Conservation (phyloP, 345 rosid genomes). For the Rubroshorea leprosula region DNA sequence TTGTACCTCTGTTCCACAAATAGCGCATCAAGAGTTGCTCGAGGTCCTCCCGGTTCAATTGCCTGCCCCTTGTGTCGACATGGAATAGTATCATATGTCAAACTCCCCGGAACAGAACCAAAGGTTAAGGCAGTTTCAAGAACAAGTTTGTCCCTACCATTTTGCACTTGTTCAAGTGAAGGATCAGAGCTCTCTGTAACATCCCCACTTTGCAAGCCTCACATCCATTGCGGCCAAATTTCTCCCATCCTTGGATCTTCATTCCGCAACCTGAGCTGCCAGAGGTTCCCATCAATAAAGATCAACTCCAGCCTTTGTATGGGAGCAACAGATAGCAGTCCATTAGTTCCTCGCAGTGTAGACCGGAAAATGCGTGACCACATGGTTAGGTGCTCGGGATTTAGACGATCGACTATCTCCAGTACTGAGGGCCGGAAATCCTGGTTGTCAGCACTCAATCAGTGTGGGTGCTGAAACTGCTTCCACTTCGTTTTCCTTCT, state of each 20-base stretch:
- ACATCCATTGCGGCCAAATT: conserved; percentile 37
- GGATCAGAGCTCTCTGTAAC: conserved; percentile 47
- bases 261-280: conserved; percentile 68
- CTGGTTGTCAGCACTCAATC: conserved; percentile 74
- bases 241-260: conserved; percentile 66
- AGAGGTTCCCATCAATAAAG: conserved; percentile 55
- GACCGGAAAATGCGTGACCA: conserved; percentile 30
- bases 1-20: conserved; percentile 77
- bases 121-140: conserved; percentile 40
- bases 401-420: conserved; percentile 43
- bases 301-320: conserved; percentile 58
- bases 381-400: conserved; percentile 45
- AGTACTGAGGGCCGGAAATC: conserved; percentile 46
- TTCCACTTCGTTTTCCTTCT: no score
- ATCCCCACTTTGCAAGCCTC: conserved; percentile 66
- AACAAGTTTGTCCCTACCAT: conserved; percentile 68
- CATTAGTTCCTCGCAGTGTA: conserved; percentile 34
- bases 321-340: conserved; percentile 52
- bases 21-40: conserved; percentile 37
- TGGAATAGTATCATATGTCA: conserved; percentile 71
- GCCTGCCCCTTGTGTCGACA: conserved; percentile 92
- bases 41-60: conserved; percentile 66
- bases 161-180: conserved; percentile 71
- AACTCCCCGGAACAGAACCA: conserved; percentile 47
- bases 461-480: conserved; percentile 67